Evolutionary conservation across 2,329 filamentous ascomycete genomes (phyloP), one percentile per base, ranked within the genome.

Genomic region (Cadophora sp.): DNA sequence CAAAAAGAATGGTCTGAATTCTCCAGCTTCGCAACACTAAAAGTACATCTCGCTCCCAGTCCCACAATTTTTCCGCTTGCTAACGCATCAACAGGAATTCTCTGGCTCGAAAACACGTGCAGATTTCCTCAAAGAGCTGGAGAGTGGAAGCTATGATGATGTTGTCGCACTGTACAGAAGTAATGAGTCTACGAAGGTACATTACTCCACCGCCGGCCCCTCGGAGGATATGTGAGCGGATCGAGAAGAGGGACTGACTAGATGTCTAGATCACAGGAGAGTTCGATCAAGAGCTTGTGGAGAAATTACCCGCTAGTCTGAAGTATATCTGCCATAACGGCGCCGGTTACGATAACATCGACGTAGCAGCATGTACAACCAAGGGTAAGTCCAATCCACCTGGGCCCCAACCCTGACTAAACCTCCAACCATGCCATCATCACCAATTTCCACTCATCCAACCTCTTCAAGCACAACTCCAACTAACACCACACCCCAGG

Each of bases 291-390:
- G 90, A 92, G 77, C 80, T 96, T 14, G 80, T 94, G 26, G 78
- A 83, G 51, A 84, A 79, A 4, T 79, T 89, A 16, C 87, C 87
- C 8, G 60, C 74, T 2, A 83, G 81, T 8, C 76, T 89, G 37
- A 81, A 80, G 69, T 89, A 86, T 74, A 81, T 90, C 71, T 88
- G 84, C 75, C 86, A 89, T 77, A 87, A 87, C 68, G 86, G 92
- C 68, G 91, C 93, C 59, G 93, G 93, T 40, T 97, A 97, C 80
- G 93, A 97, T 79, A 90, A 93, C 78, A 84, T 97, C 71, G 89
- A 94, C 78, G 83, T 94, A 8, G 77, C 85, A 34, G 89, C 91
- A 34, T 95, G 92, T 82, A 90, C 87, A n/a, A 64, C 67, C 12
- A 58, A 66, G 66, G 66, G 64, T 59, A 6, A 63, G 14, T 24